A percentile compares a stretch with the other conserved stretches of the same genome.
Conservation (phyloP, 1,284 basidiomycete species). For the Calocybe gambosa region DNA sequence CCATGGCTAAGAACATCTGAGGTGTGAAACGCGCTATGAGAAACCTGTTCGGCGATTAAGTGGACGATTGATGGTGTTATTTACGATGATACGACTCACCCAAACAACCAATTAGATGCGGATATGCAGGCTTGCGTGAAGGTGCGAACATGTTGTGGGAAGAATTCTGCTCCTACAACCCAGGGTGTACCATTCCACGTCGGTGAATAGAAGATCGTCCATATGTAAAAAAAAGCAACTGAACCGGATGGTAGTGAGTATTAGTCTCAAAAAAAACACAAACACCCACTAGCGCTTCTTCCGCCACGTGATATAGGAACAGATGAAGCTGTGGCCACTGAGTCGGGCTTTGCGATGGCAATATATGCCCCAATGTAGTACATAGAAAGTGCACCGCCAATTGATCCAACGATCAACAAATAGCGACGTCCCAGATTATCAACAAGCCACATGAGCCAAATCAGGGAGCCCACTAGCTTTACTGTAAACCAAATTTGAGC, state of each 20-base stretch:
- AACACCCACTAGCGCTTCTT: conserved; percentile 22
- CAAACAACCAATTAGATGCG: conserved; percentile 27
- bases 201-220: conserved; percentile 31
- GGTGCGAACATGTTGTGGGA: conserved; percentile 31
- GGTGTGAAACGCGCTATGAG: conserved; percentile 30
- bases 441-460: conserved; percentile 23
- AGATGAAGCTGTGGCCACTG: conserved; percentile 8
- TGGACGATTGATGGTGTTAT: neutral
- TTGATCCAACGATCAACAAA: conserved; percentile 35
- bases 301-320: conserved; percentile 21
- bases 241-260: neutral
- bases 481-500: conserved; percentile 14
- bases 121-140: conserved; percentile 31
- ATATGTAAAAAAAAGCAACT: conserved; percentile 32
- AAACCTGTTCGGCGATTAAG: conserved; percentile 18
- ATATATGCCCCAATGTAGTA: conserved; percentile 34
- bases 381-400: conserved; percentile 36
- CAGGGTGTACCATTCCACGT: conserved; percentile 32
- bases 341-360: conserved; percentile 24
- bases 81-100: conserved; percentile 17
- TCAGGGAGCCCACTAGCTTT: conserved; percentile 25
- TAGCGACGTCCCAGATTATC: conserved; percentile 32
- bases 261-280: neutral
- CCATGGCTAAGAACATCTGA: conserved; percentile 31
- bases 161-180: conserved; percentile 30